Evolutionary conservation across 169 alveolate species (phyloP), one percentile per base, ranked within the genome.

Genomic region (Eimeria sp.): DNA sequence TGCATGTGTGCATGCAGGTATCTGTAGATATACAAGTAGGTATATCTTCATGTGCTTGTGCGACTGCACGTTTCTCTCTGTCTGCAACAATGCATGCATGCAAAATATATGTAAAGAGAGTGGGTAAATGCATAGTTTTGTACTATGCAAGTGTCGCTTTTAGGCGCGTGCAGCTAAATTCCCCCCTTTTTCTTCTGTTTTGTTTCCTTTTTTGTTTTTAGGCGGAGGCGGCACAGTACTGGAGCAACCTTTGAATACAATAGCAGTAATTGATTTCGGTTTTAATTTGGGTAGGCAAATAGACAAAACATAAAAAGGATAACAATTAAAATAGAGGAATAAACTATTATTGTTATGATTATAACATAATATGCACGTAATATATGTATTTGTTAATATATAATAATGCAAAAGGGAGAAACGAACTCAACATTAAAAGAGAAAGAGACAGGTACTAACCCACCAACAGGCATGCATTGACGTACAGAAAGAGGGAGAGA

Each of bases 241-340:
- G 14, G 95, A 89, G 57, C 95, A 89, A 57, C 95, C 95, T 5
- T 43, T 76, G 34, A 89, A 89, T 73, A 89, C 95, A 20, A 67
- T 89, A 14, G 95, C 95, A 27, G 25, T 89, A 14, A 70, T 89
- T 30, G 95, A 89, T 87, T 89, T 89, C 16, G 95, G 95, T 3
- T 89, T 89, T 49, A 49, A 89, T 27, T n/a, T 89, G 72, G 27
- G 95, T 89, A 25, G 49, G 95, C 54, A 54, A 54, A 54, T 3
- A 54, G 1, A 54, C 22, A 54, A 54, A 9, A 54, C 0, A 54
- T 11, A 54, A 9, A 54, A 16, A 54, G 18, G 63, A 54, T 54
- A 16, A 54, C 11, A 16, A 9, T 9, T 16, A 54, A 54, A 34
- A 34, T 34, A 34, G 40, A 34, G 40, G 40, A 34, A 34, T 34